Base-by-base conservation (phyloP, 2,329 filamentous ascomycete species). In the Ceratocystis destructans region DNA sequence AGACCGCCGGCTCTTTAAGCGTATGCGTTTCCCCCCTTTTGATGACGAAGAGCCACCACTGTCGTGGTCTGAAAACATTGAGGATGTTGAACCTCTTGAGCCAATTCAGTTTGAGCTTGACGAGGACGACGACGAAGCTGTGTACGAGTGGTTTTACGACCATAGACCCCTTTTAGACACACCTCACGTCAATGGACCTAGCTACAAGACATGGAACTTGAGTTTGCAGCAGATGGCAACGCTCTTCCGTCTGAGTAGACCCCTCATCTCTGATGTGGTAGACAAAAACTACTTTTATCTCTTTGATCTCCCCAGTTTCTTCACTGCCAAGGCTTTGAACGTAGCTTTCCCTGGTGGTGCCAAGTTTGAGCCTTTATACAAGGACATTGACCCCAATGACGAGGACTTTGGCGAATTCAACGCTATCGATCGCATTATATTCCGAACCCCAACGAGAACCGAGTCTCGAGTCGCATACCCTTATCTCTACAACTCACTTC, bases 371-470 rank as follows among this genome's bases (percentile, higher is more conserved):
- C 94, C 94, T 28, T 76, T 99, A 22, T 99, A 96, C 80, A 99
- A 99, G 77, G 94, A 99, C 72, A 92, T 99, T 69, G 92, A 99
- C 75, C 94, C 94, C 1, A 99, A 99, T 72, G 93, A 97, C 71
- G 94, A 99, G 75, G 94, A 99, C 73, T 99, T 99, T 76, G 94
- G 94, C 76, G 94, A 99, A 76, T 99, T 99, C 81, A 99, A 99
- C 73, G 94, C 94, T 44, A 99, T 99, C 72, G 94, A 99, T 73
- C 90, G 95, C 71, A 99, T 99, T 76, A 99, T 99, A 71, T 99
- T 99, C 82, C 88, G 94, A 70, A 87, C 89, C 61, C 92, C 93
- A 0, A 95, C 97, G 70, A 86, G 93, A 71, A 99, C 93, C 7
- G 94, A 99, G 76, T 96, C 95, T 73, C 86, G 93, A 59, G 94